Base-by-base conservation (phyloP, 768 basidiomycete species). In the Podaxis sp. region DNA sequence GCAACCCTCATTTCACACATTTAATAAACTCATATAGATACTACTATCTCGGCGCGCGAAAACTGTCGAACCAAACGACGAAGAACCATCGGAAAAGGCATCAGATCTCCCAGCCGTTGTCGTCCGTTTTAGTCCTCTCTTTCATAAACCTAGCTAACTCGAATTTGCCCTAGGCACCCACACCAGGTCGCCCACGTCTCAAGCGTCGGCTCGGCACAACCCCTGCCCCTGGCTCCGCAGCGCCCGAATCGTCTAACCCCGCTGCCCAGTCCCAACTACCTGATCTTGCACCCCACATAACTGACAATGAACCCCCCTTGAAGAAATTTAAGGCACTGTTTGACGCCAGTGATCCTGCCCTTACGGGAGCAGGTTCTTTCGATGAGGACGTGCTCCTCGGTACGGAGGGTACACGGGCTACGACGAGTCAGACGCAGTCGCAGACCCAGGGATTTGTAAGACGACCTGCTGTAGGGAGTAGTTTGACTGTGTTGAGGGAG, bases 321-420 rank as follows among this genome's bases (percentile, higher is more conserved):
- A 91, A 91, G 69, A 89, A 85, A 71, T 89, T 87, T 76, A 87
- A 85, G 66, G 84, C 85, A 0, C 76, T 91, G 11, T 91, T 89
- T 65, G 89, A 91, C 17, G 83, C 85, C 8, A 87, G 78, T 48
- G 78, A 87, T 68, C 87, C 86, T 11, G 30, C 48, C 13, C 52
- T 40, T 48, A 12, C 60, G 57, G 58, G 64, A 65, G 38, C 20
- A 65, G 71, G 64, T 66, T 77, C 67, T 64, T 66, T 49, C n/a
- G 68, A 73, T 24, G 72, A 76, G 12, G 40, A 55, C 41, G 22
- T 22, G 4, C n/a, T 44, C 20, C 11, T 30, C 36, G 53, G 46
- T 20, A 40, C 56, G 24, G 28, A 6, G 28, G 70, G 64, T 55
- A 58, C 66, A 10, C 55, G 66, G 4, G 60, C 50, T 56, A 36